Conservation (phyloP, 2,329 filamentous ascomycete genomes). For the Xylariaceae sp. region DNA sequence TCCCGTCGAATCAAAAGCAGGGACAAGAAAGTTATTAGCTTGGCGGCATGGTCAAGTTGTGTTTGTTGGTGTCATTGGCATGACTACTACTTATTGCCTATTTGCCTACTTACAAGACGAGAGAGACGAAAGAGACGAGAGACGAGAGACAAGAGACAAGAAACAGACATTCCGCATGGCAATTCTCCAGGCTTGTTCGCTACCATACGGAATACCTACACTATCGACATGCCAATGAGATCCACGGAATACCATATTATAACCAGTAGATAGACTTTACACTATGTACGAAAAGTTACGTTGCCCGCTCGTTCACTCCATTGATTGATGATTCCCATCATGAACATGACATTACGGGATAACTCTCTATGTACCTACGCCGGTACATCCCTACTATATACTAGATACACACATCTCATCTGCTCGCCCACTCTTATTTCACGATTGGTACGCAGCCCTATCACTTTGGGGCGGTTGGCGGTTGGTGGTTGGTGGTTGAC, state of each 20-base stretch:
- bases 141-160: not conserved
- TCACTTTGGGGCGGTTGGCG: not conserved
- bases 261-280: not conserved
- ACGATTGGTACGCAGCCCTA: conserved; percentile 1
- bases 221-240: not conserved
- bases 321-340: no score
- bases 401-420: not conserved
- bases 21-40: not conserved
- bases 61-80: conserved; percentile 15
- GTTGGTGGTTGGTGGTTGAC: no score
- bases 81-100: not conserved
- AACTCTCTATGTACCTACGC: no score
- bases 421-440: not conserved
- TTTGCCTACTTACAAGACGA: no score
- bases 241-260: not conserved
- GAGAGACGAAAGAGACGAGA: no score
- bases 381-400: no score
- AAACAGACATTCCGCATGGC: not conserved
- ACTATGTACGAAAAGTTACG: not conserved
- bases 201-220: conserved; percentile 10
- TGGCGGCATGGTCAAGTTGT: not conserved
- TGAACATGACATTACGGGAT: no score
- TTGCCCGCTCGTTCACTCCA: no score
- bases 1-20: conserved; percentile 16
- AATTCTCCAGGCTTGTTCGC: not conserved